Evolutionary conservation across 2,329 filamentous ascomycete genomes (phyloP).

Genomic region (Fusarium coffeatum): DNA sequence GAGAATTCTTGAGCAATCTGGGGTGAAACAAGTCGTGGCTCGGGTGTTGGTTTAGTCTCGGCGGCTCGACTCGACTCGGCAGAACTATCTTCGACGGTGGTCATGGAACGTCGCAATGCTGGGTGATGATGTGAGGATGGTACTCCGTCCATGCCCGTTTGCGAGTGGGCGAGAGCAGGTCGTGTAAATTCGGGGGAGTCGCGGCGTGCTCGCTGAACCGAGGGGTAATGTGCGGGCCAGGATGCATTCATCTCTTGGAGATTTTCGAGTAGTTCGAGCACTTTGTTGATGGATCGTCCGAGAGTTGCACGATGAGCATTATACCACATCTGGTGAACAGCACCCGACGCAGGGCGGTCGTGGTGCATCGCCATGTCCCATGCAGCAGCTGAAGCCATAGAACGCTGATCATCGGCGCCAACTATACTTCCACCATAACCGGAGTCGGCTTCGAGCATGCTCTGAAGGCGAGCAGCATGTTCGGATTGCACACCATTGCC

Average conservation of each 20-base stretch:
- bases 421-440: conserved; percentile 87
- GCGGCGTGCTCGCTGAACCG: conserved; percentile 73
- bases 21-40: conserved; percentile 87
- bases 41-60: conserved; percentile 69
- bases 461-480: conserved; percentile 82
- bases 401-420: conserved; percentile 66
- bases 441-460: conserved; percentile 86
- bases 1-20: conserved; percentile 97
- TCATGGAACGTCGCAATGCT: conserved; percentile 75
- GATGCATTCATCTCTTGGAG: conserved; percentile 89
- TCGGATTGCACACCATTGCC: conserved; percentile 84
- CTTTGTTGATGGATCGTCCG: conserved; percentile 87
- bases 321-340: conserved; percentile 93
- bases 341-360: conserved; percentile 72
- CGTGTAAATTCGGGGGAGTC: conserved; percentile 61
- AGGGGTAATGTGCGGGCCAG: conserved; percentile 96
- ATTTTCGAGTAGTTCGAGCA: conserved; percentile 83
- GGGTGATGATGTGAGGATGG: conserved; percentile 59
- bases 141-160: conserved; percentile 67
- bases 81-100: conserved; percentile 66
- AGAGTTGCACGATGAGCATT: conserved; percentile 90
- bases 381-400: conserved; percentile 59
- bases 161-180: conserved; percentile 72
- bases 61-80: conserved; percentile 80
- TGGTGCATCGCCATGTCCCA: conserved; percentile 60